Evolutionary conservation across 75 land plant species (phyloP).

Genomic region (Pinus taeda): DNA sequence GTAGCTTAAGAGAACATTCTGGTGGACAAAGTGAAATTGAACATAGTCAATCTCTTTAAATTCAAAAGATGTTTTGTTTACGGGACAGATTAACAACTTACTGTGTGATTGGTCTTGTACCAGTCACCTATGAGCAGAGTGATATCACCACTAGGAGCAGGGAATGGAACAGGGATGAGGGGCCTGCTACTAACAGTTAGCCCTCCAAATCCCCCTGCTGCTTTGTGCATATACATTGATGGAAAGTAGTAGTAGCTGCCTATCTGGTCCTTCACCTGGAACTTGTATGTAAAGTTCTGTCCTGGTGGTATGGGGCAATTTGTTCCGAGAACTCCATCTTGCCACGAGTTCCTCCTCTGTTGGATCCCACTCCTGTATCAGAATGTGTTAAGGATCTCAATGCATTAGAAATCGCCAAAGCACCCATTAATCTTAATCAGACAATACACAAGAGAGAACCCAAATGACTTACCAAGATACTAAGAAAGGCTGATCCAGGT

Average conservation of each 20-base stretch:
- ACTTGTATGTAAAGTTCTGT: constrained; percentile 51
- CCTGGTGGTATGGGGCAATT: constrained; percentile 73
- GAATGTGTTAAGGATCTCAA: no score
- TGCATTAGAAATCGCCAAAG: no score
- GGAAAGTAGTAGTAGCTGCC: constrained; percentile 73
- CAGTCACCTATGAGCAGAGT: constrained; percentile 63
- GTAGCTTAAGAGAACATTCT: no score
- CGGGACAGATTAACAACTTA: constrained; percentile 4
- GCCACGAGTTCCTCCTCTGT: constrained; percentile 55
- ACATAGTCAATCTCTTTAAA: no score
- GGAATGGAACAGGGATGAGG: constrained; percentile 60
- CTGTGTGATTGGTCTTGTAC: constrained; percentile 60
- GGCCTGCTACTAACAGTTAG: constrained; percentile 45
- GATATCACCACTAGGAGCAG: constrained; percentile 50
- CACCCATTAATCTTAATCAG: no score
- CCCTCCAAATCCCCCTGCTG: constrained; percentile 70
- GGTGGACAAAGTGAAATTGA: no score
- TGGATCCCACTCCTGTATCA: constrained; percentile 52
- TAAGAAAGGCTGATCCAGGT: constrained; percentile 60
- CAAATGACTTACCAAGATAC: constrained; percentile 48
- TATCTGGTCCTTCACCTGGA: constrained; percentile 71
- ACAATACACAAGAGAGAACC: neutral
- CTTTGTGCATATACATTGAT: constrained; percentile 50
- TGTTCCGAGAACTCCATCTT: constrained; percentile 66
- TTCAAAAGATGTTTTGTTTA: no score